Base-by-base conservation (phyloP, 208 protist genomes). In the Acanthamoeba royreba region DNA sequence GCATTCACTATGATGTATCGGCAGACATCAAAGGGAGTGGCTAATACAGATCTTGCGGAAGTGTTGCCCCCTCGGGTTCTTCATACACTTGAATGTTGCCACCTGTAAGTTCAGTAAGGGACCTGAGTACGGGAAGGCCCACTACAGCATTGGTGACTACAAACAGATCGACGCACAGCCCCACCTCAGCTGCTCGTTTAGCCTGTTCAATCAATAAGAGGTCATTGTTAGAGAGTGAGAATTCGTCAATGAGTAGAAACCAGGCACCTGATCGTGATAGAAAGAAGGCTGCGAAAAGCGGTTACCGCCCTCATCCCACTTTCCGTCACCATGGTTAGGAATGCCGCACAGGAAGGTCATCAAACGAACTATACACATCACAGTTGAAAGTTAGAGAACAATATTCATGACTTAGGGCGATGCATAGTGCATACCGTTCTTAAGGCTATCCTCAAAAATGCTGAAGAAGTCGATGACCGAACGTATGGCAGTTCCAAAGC, bases 11-110 rank as follows among this genome's bases (percentile, higher is more conserved):
- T n/a, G n/a, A n/a, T n/a, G n/a, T n/a, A n/a, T n/a, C n/a, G n/a
- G n/a, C n/a, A n/a, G n/a, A n/a, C n/a, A n/a, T n/a, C n/a, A n/a
- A n/a, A n/a, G n/a, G n/a, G n/a, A n/a, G n/a, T n/a, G n/a, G n/a
- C n/a, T n/a, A n/a, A 55, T 77, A 92, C 86, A 92, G 25, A 38
- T 92, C 89, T 58, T 93, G 89, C 17, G 89, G 89, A 3, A 93
- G 46, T 8, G 89, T 66, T 38, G 55, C 63, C 9, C 47, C 49
- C 31, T 93, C 89, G 4, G 47, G 45, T 2, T 77, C 47, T 9
- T 77, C 89, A n/a, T 93, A 93, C 9, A 83, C 89, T 8, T 85
- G 15, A 5, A 93, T 19, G 19, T 83, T 77, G 45, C 89, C 89
- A 28, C 89, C 89, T 1, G 89, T 93, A 22, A 93, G 42, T 25